Base-by-base conservation (phyloP, 805 yeast genomes). In the Myxozyma geophila region DNA sequence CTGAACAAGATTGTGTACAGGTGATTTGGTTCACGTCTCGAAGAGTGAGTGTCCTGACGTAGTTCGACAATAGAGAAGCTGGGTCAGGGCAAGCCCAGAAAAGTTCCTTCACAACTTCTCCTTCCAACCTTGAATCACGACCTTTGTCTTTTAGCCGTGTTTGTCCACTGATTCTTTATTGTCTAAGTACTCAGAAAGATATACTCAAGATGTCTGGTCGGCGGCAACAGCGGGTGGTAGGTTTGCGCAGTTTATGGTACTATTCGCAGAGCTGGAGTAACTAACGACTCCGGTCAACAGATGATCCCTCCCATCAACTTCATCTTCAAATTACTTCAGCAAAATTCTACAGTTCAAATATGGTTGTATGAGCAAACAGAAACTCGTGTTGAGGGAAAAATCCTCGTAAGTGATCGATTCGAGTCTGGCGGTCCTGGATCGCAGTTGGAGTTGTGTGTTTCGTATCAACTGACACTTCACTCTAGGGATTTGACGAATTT, bases 281-380 rank as follows among this genome's bases (percentile, higher is more conserved):
- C 56, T 52, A 23, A 43, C 52, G 10, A 15, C 17, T 8, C 48
- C 21, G 9, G n/a, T 39, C 48, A n/a, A 19, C 60, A 80, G 82
- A 83, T 86, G 79, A 83, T 92, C 56, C 97, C 97, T 59, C 99
- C 99, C 19, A 91, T 95, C 77, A 92, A 92, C 75, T 85, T 92
- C 73, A 84, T 95, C 54, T 95, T 92, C 81, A 88, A 89, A 75
- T 89, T 85, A 73, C 81, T 93, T 67, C 97, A 92, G 75, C 89
- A 89, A 70, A 93, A 90, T 70, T 79, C 89, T 0, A 78, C 80
- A 19, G 98, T 95, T 40, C 84, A 87, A 7, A 85, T 95, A 41
- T 93, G 98, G 98, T 79, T 95, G 10, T 92, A 82, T 69, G 98
- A 95, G 72, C 97, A 95, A 75, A 83, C 87, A 0, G 86, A 85